Base-by-base conservation (phyloP, 2,329 filamentous ascomycete species). In the Talaromyces albobiverticillius region DNA sequence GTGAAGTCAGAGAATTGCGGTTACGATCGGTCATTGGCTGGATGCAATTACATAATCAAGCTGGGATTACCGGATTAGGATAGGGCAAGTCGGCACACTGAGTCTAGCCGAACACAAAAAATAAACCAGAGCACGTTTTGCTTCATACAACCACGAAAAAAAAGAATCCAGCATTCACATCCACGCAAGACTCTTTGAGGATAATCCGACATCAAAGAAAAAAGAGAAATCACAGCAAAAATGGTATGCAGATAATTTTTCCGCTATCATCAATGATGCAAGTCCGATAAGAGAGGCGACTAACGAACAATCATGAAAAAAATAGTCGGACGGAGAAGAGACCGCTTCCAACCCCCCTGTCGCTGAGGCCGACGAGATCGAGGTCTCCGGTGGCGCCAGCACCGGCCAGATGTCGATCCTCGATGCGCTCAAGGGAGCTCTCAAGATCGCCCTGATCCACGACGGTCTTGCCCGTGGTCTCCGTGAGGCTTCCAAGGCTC, bases 291-390 rank as follows among this genome's bases (percentile, higher is more conserved):
- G n/a, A n/a, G n/a, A n/a, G n/a, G n/a, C n/a, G n/a, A 45, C 50
- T 45, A 45, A 52, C 23, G 13, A 32, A 36, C 10, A 3, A n/a
- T 13, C 43, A 14, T 16, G 5, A 20, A 32, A 25, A n/a, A n/a
- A 26, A 20, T 23, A 96, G 94, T 97, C 93, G 91, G 93, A 97
- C 91, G 93, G 93, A 97, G 94, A 97, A 96, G 93, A 97, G 88
- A 91, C 87, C 80, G 88, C 85, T 79, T 86, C 87, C 78, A 71
- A 70, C 69, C 69, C 65, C 61, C 87, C 89, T 79, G 74, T 79
- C 67, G 77, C 74, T 61, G 88, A 89, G 75, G 91, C 82, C 71
- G 84, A 86, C 70, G 94, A 96, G 84, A 92, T 97, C 79, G 93
- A 97, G 81, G 91, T 96, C 76, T 88, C 88, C 75, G 91, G 89